A percentile compares a stretch with the other conserved stretches of the same genome.
These are phyloP conservation scores for Tricholoma terreum DNA, from an alignment of 768 basidiomycete species.

Conservation along the genomic window DNA sequence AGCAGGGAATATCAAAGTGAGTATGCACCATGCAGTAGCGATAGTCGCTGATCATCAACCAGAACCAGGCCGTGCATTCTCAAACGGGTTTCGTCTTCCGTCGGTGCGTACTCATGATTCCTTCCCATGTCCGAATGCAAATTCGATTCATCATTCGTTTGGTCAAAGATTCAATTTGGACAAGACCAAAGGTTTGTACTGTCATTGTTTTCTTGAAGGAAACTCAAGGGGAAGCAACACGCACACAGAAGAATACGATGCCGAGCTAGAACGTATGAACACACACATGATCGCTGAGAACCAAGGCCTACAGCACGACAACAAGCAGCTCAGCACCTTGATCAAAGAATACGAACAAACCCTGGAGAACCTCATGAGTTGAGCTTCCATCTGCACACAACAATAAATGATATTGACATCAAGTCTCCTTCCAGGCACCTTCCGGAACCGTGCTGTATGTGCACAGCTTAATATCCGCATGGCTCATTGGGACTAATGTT, in stretches of 20 bases:
- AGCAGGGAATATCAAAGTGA: slow-evolving; percentile 77
- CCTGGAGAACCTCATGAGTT: slow-evolving; percentile 90
- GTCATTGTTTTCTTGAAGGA: slow-evolving; percentile 8
- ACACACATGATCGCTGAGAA: slow-evolving; percentile 77
- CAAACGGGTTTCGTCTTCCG: slow-evolving; percentile 91
- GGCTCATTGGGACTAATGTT: slow-evolving; percentile 2
- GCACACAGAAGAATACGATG: slow-evolving; percentile 77
- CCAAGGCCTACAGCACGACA: slow-evolving; percentile 82
- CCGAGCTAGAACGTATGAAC: slow-evolving; percentile 90
- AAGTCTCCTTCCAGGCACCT: slow-evolving; percentile 39
- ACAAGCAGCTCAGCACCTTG: slow-evolving; percentile 87
- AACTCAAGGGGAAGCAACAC: neutral
- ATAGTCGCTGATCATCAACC: slow-evolving; percentile 5
- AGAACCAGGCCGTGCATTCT: slow-evolving; percentile 86
- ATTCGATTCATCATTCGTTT: neutral
- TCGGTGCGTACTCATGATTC: slow-evolving; percentile 43
- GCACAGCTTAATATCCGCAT: neutral
- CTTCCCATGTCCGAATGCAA: neutral
- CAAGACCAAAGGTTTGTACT: slow-evolving; percentile 66
- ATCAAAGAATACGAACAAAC: slow-evolving; percentile 98
- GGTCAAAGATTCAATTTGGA: slow-evolving; percentile 82
- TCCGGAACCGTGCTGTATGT: slow-evolving; percentile 88
- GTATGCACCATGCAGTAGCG: slow-evolving; percentile 10
- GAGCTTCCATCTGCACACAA: slow-evolving; percentile 10
- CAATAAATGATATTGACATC: neutral